These are phyloP conservation scores for Candida caryicola DNA, from an alignment of 805 yeast species.

Conservation along the genomic window DNA sequence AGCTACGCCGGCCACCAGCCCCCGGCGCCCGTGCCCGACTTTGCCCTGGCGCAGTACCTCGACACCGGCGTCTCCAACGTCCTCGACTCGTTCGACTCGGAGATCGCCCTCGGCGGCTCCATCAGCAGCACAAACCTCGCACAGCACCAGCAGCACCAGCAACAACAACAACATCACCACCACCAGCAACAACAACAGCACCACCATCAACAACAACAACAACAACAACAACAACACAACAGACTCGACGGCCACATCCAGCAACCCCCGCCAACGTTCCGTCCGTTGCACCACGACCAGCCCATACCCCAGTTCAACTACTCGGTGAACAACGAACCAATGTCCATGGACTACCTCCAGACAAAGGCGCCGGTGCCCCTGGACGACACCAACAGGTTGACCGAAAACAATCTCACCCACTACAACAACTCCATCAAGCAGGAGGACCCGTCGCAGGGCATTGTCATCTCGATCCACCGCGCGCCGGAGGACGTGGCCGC, in stretches of 20 bases:
- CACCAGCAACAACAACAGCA: not conserved
- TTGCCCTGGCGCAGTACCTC: constrained; percentile 6
- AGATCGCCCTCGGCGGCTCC: constrained; percentile 39
- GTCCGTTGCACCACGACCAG: constrained; percentile 1
- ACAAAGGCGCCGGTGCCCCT: constrained; percentile 1
- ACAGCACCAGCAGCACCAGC: constrained; percentile 6
- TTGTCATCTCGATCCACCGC: constrained; percentile 20
- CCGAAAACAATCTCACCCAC: constrained; percentile 17
- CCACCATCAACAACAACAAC: constrained; percentile 2
- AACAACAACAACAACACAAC: constrained; percentile 10
- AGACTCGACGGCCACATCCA: not conserved
- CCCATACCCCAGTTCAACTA: constrained; percentile 12
- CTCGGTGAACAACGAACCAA: constrained; percentile 10
- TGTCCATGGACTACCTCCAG: constrained; percentile 7
- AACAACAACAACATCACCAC: constrained; percentile 3
- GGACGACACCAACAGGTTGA: constrained; percentile 2
- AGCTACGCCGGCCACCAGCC: constrained; percentile 8
- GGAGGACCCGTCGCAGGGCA: constrained; percentile 8
- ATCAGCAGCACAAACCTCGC: constrained; percentile 34
- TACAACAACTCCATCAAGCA: constrained; percentile 14
- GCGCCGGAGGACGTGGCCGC: constrained; percentile 41
- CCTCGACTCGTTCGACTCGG: constrained; percentile 27
- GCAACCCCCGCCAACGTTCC: constrained; percentile 1
- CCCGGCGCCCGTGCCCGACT: not conserved
- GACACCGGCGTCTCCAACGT: constrained; percentile 4